Evolutionary conservation across 2,329 filamentous ascomycete species (phyloP).

Genomic region (Curvularia lunata): DNA sequence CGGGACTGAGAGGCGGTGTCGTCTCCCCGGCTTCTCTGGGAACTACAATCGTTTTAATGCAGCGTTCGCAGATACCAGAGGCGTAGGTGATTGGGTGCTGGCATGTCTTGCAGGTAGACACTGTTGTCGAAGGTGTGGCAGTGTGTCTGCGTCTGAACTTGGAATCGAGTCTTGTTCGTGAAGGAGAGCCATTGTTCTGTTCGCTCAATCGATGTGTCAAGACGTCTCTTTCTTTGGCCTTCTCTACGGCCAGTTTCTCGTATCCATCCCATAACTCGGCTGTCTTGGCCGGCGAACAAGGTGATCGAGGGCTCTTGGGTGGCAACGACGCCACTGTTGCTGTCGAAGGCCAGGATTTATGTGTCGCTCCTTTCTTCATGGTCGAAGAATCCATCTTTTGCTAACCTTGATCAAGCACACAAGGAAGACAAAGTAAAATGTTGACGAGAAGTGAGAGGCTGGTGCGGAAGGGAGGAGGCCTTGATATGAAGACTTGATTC

Average conservation of each 20-base stretch:
- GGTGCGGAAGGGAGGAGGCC: constrained; percentile 31
- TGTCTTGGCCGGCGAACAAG: constrained; percentile 38
- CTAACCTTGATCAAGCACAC: constrained; percentile 7
- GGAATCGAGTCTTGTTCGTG: constrained; percentile 37
- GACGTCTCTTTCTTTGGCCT: constrained; percentile 38
- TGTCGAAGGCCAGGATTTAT: constrained; percentile 30
- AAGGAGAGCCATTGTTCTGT: constrained; percentile 7
- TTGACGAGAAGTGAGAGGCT: constrained; percentile 22
- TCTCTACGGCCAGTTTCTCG: constrained; percentile 41
- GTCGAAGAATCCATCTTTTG: constrained; percentile 24
- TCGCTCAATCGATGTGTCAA: constrained; percentile 15
- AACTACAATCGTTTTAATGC: constrained; percentile 39
- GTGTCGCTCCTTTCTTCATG: constrained; percentile 27
- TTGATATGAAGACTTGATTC: constrained; percentile 37
- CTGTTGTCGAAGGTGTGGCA: constrained; percentile 24
- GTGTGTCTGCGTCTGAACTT: constrained; percentile 24
- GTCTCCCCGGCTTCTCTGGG: constrained; percentile 26
- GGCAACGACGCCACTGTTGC: constrained; percentile 31
- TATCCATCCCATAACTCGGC: constrained; percentile 46
- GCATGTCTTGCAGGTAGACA: constrained; percentile 43
- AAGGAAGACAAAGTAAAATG: constrained; percentile 9
- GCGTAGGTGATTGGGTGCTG: constrained; percentile 34
- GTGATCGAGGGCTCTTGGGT: constrained; percentile 37
- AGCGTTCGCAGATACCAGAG: constrained; percentile 40
- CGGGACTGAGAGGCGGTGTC: constrained; percentile 37